phyloP scores from a whole-genome alignment of 805 yeast genomes.

The Wickerhamomyces chambardii region DNA sequence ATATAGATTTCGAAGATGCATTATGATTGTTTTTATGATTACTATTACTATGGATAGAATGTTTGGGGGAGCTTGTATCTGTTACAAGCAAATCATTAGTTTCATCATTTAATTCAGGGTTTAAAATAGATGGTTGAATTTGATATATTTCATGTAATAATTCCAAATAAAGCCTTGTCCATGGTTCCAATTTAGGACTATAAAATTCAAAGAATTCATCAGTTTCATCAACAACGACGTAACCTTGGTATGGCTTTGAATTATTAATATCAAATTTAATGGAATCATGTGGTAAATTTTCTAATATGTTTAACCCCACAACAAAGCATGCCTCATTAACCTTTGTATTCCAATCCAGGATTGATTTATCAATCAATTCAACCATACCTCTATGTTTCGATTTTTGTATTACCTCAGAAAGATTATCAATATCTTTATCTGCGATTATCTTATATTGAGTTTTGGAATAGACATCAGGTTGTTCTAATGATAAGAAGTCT shows the following conservation, averaged over 20 bases:
- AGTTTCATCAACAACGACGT: slow-evolving; percentile 60
- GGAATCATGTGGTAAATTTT: slow-evolving; percentile 77
- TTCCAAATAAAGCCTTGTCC: slow-evolving; percentile 45
- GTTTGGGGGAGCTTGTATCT: too few relatives aligned
- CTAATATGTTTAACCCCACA: slow-evolving; percentile 76
- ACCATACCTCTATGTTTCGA: slow-evolving; percentile 47
- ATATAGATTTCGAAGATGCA: too few relatives aligned
- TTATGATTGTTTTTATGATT: too few relatives aligned
- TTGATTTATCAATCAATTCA: slow-evolving; percentile 62
- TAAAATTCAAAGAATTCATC: slow-evolving; percentile 74
- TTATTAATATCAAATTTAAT: slow-evolving; percentile 65
- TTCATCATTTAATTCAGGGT: too few relatives aligned
- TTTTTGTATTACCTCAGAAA: slow-evolving; percentile 4
- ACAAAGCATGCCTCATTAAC: slow-evolving; percentile 66
- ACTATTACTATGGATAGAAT: too few relatives aligned
- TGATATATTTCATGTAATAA: slow-evolving; percentile 30
- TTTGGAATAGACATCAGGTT: slow-evolving; percentile 66
- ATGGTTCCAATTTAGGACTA: slow-evolving; percentile 49
- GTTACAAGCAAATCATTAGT: too few relatives aligned
- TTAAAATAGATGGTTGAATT: neutral
- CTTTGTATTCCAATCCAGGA: slow-evolving; percentile 59
- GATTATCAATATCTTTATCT: slow-evolving; percentile 6
- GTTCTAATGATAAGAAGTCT: slow-evolving; percentile 48
- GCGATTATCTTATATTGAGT: slow-evolving; percentile 58
- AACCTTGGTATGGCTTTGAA: slow-evolving; percentile 66